These are phyloP conservation scores for Sambucus nigra DNA, from an alignment of 129 eudicot species.

Conservation along the genomic window DNA sequence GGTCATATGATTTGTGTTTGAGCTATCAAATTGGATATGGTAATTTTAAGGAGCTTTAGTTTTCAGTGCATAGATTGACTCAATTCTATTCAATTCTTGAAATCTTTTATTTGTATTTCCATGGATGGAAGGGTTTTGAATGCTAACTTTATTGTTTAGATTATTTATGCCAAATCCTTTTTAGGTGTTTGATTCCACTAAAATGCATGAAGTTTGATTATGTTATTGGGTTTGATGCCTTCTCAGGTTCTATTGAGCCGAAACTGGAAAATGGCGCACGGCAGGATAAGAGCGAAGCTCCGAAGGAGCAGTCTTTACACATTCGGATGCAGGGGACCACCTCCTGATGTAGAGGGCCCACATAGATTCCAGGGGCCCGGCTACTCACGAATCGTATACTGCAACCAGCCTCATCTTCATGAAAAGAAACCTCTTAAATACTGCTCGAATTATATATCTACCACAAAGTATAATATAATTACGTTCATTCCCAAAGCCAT, in stretches of 20 bases:
- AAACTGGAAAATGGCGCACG: slow-evolving; percentile 24
- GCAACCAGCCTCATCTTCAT: slow-evolving; percentile 49
- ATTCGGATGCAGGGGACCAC: slow-evolving; percentile 24
- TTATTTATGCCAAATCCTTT: not conserved
- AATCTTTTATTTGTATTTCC: not conserved
- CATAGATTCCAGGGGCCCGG: slow-evolving; percentile 31
- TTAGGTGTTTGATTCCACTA: not conserved
- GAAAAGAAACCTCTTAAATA: slow-evolving; percentile 41
- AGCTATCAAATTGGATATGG: not conserved
- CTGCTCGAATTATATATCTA: slow-evolving; percentile 44
- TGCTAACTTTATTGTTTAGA: not conserved
- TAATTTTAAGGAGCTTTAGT: not conserved
- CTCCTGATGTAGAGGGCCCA: slow-evolving; percentile 9
- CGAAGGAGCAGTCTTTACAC: slow-evolving; percentile 34
- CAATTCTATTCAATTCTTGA: not conserved
- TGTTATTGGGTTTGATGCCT: not conserved
- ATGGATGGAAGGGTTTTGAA: not conserved
- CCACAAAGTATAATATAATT: slow-evolving; percentile 49
- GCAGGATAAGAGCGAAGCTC: slow-evolving; percentile 35
- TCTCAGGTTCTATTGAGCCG: slow-evolving; percentile 3
- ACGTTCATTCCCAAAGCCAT: slow-evolving; percentile 52
- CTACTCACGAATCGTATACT: slow-evolving; percentile 37
- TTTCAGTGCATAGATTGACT: not conserved
- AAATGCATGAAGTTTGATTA: not conserved
- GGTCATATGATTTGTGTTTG: not conserved